These are phyloP conservation scores for Plenodomus biglobosus DNA, from an alignment of 2,329 filamentous ascomycete species.

Conservation along the genomic window DNA sequence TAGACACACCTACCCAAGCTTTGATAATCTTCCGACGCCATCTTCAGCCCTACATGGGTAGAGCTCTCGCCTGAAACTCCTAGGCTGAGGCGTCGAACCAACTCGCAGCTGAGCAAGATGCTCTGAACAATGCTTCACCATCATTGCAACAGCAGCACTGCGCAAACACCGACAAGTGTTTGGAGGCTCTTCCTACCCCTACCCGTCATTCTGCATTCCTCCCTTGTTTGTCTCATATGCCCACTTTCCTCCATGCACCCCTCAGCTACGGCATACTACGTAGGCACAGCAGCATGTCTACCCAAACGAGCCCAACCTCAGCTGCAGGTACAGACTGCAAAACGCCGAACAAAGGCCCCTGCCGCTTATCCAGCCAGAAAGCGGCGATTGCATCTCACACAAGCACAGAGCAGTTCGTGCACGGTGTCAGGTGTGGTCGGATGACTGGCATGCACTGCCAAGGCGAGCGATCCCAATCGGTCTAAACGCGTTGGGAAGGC, in stretches of 20 bases:
- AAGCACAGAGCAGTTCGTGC: slow-evolving; percentile 22
- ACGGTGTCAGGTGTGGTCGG: slow-evolving; percentile 11
- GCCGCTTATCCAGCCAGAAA: neutral
- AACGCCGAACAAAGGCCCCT: neutral
- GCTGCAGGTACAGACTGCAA: neutral
- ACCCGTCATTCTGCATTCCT: neutral
- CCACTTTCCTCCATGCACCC: neutral
- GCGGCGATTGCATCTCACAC: slow-evolving; percentile 6
- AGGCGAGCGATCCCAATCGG: slow-evolving; percentile 29
- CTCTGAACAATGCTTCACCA: neutral
- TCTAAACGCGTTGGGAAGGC: slow-evolving; percentile 27
- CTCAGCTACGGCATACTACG: neutral
- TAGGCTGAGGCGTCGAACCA: too few species aligned
- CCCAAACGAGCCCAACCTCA: neutral
- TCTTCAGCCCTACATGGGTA: neutral
- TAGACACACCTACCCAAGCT: neutral
- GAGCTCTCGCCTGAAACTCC: neutral
- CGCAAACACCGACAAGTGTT: too few species aligned
- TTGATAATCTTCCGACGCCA: neutral
- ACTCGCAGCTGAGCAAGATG: too few species aligned
- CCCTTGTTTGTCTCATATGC: neutral
- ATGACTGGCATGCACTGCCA: slow-evolving; percentile 18
- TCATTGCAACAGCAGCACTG: neutral
- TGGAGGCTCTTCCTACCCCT: neutral
- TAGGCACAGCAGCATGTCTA: neutral